phyloP scores from a whole-genome alignment of 495 filamentous ascomycete genomes.

The Letharia columbiana region DNA sequence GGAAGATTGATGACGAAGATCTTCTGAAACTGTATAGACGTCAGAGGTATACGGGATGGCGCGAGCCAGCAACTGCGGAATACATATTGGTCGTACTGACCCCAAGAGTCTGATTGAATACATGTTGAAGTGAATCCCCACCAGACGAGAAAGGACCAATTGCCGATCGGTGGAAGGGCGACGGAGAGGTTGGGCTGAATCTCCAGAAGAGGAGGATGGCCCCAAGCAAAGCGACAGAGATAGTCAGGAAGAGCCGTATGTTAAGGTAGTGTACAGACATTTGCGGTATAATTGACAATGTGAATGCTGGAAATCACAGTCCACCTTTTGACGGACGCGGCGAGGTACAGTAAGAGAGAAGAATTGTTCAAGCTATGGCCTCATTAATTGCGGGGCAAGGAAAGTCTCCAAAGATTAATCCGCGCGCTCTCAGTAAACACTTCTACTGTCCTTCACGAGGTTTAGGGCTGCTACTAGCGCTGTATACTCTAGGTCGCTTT shows the following conservation, averaged over 20 bases:
- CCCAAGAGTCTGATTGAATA: slow-evolving; percentile 1
- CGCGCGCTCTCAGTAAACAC: too few species aligned
- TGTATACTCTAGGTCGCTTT: too few species aligned
- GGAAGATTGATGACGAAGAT: slow-evolving; percentile 5
- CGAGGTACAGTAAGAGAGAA: neutral
- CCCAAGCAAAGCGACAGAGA: neutral
- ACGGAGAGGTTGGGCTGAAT: neutral
- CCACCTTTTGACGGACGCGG: neutral
- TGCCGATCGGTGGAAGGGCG: neutral
- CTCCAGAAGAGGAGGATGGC: neutral
- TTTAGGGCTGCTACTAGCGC: too few species aligned
- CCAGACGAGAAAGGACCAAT: neutral
- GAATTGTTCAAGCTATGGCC: too few species aligned
- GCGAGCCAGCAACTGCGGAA: neutral
- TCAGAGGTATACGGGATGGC: neutral
- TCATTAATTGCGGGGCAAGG: too few species aligned
- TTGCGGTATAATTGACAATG: neutral
- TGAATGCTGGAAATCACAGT: neutral
- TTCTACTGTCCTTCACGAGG: too few species aligned
- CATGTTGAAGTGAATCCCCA: neutral
- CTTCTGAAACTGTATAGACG: slow-evolving; percentile 1
- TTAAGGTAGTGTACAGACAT: neutral
- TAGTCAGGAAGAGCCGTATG: neutral
- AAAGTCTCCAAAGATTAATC: too few species aligned
- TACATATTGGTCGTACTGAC: neutral